Base-by-base conservation (phyloP, 768 basidiomycete genomes). In the Crassisporium funariophilum region DNA sequence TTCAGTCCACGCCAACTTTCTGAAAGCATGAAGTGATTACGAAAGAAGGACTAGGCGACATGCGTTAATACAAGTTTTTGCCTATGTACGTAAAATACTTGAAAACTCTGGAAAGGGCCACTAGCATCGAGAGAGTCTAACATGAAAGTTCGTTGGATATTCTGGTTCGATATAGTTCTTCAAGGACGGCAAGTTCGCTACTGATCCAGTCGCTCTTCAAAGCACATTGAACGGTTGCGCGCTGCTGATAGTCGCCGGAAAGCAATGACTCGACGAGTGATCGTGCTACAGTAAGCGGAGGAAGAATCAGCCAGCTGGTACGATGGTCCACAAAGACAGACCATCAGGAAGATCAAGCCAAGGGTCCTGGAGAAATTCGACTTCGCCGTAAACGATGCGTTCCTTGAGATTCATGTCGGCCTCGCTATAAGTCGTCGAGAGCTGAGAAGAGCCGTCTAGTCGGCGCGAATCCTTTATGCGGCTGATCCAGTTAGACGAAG, bases 1-100 rank as follows among this genome's bases (percentile, higher is more conserved):
- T 35, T 50, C 57, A 84, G 95, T 86, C 74, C 95, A 98, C 53
- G 91, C 92, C 19, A 86, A 88, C 61, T 87, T 87, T 68, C 73
- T 98, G 53, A 91, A 91, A 60, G 85, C 84, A 15, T 89, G 56
- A 68, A 25, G 4, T 37, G 9, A 36, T 16, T 6, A 41, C 23
- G 21, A 43, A 25, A 35, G 13, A 19, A 52, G 69, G 46, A 33
- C 12, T 33, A 33, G 31, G 31, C 12, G 16, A 33, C 31, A 33
- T 12, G 4, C 3, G 16, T n/a, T n/a, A n/a, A n/a, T n/a, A n/a
- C n/a, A n/a, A n/a, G n/a, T n/a, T n/a, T n/a, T n/a, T n/a, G n/a
- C n/a, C n/a, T n/a, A n/a, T n/a, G n/a, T n/a, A n/a, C n/a, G n/a
- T n/a, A n/a, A n/a, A n/a, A n/a, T n/a, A n/a, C n/a, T n/a, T n/a